phyloP scores from a whole-genome alignment of 2,329 filamentous ascomycete species.

The Grosmannia penicillata region DNA sequence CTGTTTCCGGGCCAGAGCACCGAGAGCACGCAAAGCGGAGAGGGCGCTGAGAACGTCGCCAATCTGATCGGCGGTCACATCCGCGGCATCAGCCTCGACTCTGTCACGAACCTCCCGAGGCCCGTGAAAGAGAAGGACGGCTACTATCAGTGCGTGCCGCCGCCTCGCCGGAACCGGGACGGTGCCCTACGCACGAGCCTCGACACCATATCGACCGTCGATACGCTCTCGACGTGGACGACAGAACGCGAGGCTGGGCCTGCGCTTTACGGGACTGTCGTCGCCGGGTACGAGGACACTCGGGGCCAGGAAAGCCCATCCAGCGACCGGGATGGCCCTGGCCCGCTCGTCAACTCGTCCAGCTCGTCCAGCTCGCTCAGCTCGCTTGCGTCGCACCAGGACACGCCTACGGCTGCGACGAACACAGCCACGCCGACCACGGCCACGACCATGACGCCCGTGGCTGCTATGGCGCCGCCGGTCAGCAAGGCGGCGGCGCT shows the following conservation, averaged over 20 bases:
- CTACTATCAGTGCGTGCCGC: conserved; percentile 42
- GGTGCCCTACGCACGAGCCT: conserved; percentile 22
- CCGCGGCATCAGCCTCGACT: conserved; percentile 28
- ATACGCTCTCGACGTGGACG: conserved; percentile 31
- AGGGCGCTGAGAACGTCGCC: no score
- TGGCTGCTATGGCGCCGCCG: not conserved
- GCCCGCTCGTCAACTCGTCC: conserved; percentile 36
- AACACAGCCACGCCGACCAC: conserved; percentile 19
- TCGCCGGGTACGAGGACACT: no score
- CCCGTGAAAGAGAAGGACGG: conserved; percentile 36
- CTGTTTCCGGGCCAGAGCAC: conserved; percentile 27
- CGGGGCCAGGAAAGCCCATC: no score
- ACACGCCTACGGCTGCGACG: conserved; percentile 23
- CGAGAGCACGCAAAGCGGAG: no score
- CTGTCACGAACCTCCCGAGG: conserved; percentile 38
- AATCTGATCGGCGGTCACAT: conserved; percentile 12
- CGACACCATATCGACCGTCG: conserved; percentile 27
- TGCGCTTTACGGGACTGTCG: no score
- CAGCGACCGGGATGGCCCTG: conserved; percentile 21
- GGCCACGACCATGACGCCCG: conserved; percentile 3
- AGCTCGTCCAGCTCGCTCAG: no score
- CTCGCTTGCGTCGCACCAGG: conserved; percentile 22
- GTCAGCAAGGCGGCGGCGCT: not conserved
- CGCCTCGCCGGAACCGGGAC: conserved; percentile 13
- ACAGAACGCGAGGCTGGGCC: conserved; percentile 26